Conservation (phyloP, 2,329 filamentous ascomycete species). For the Aaosphaeria arxii region DNA sequence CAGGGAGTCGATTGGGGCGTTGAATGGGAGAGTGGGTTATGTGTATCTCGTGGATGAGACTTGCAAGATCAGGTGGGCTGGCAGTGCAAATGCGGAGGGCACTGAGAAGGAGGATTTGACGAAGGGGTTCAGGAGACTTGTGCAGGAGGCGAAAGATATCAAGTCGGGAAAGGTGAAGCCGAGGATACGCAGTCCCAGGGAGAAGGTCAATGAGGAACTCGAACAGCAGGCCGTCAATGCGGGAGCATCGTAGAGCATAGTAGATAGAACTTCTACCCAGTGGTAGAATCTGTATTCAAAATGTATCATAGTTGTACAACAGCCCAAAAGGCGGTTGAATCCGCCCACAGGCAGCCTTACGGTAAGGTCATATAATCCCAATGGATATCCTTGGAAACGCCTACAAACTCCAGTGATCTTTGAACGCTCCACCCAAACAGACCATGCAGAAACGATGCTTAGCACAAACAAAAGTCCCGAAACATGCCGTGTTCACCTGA, state of each 20-base stretch:
- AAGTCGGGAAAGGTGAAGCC: not conserved
- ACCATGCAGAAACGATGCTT: constrained; percentile 20
- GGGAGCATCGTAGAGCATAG: constrained; percentile 2
- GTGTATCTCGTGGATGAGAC: constrained; percentile 85
- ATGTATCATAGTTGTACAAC: not conserved
- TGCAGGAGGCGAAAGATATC: constrained; percentile 32
- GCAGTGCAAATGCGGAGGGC: constrained; percentile 66
- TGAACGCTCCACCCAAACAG: too few relatives aligned
- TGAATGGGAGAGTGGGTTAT: constrained; percentile 92
- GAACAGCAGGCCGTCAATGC: constrained; percentile 7
- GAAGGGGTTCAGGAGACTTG: constrained; percentile 60
- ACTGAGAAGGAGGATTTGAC: constrained; percentile 67
- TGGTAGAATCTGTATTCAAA: not conserved
- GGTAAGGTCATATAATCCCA: constrained; percentile 24
- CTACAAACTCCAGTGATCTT: not conserved
- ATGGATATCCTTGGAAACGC: not conserved
- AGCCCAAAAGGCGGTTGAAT: not conserved
- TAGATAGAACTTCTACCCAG: not conserved
- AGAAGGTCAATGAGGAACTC: constrained; percentile 6
- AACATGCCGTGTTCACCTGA: constrained; percentile 21
- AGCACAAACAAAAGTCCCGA: constrained; percentile 11
- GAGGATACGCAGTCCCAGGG: constrained; percentile 1
- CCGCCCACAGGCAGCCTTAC: not conserved
- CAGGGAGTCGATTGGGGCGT: constrained; percentile 60
- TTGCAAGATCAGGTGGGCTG: constrained; percentile 92